phyloP scores from a whole-genome alignment of 2,329 filamentous ascomycete genomes.

The Incumbomyces delicatus region DNA sequence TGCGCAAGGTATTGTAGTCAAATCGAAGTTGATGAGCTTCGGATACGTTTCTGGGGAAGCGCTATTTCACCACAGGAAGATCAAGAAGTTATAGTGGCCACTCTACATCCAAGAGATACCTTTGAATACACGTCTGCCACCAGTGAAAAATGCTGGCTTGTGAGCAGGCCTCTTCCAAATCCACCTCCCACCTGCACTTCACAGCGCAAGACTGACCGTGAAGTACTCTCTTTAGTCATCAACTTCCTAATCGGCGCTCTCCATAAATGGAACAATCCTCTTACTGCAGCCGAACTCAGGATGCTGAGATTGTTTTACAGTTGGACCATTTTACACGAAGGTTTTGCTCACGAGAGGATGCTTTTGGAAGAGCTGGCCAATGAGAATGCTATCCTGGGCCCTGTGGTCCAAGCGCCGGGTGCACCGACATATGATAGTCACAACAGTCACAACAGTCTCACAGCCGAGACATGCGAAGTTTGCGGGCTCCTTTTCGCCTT shows the following conservation, averaged over 20 bases:
- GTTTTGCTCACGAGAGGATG: too few relatives aligned
- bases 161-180: too few relatives aligned
- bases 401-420: background rate
- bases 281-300: too few relatives aligned
- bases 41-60: conserved; percentile 46
- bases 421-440: background rate
- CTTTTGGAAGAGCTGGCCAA: too few relatives aligned
- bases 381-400: too few relatives aligned
- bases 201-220: background rate
- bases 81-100: conserved; percentile 38
- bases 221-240: background rate
- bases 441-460: background rate
- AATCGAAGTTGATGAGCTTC: conserved; percentile 40
- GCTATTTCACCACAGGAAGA: conserved; percentile 37
- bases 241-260: too few relatives aligned
- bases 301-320: too few relatives aligned
- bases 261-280: too few relatives aligned
- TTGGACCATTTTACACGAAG: too few relatives aligned
- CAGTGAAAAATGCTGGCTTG: conserved; percentile 1
- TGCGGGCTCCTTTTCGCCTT: conserved; percentile 14
- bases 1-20: conserved; percentile 36
- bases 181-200: background rate
- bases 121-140: conserved; percentile 43
- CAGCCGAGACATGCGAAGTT: conserved; percentile 16
- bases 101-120: conserved; percentile 47